Conservation (phyloP, 129 eudicot species). For the Rutidosis leptorrhynchoides region DNA sequence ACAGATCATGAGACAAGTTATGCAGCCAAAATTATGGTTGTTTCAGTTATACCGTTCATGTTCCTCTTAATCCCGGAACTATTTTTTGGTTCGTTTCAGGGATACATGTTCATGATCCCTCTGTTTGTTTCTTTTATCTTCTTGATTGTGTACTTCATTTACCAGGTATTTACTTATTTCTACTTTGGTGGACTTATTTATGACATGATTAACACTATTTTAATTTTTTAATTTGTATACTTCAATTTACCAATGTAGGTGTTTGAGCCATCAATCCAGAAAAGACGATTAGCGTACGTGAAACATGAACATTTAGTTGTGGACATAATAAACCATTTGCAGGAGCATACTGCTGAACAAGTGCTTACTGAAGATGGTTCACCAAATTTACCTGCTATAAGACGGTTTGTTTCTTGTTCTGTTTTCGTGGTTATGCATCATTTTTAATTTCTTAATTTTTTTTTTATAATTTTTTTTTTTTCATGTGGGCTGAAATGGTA, state of each 20-base stretch:
- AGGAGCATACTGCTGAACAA: constrained; percentile 44
- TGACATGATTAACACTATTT: background rate
- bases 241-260: constrained; percentile 34
- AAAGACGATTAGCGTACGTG: constrained; percentile 51
- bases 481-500: background rate
- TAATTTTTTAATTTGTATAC: background rate
- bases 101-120: constrained; percentile 33
- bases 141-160: constrained; percentile 54
- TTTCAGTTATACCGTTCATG: constrained; percentile 64
- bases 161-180: constrained; percentile 49
- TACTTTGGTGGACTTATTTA: background rate
- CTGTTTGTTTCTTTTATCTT: constrained; percentile 44
- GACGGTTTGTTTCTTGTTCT: constrained; percentile 35
- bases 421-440: background rate
- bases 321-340: constrained; percentile 55
- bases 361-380: constrained; percentile 55
- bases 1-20: constrained; percentile 54
- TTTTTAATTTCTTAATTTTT: background rate
- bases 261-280: constrained; percentile 77
- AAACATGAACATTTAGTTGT: constrained; percentile 63
- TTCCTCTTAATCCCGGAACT: constrained; percentile 50
- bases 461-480: background rate
- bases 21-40: constrained; percentile 63
- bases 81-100: constrained; percentile 27
- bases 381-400: constrained; percentile 45